Evolutionary conservation across 106 monocot species (phyloP).

Genomic region (Gastrodia elata): DNA sequence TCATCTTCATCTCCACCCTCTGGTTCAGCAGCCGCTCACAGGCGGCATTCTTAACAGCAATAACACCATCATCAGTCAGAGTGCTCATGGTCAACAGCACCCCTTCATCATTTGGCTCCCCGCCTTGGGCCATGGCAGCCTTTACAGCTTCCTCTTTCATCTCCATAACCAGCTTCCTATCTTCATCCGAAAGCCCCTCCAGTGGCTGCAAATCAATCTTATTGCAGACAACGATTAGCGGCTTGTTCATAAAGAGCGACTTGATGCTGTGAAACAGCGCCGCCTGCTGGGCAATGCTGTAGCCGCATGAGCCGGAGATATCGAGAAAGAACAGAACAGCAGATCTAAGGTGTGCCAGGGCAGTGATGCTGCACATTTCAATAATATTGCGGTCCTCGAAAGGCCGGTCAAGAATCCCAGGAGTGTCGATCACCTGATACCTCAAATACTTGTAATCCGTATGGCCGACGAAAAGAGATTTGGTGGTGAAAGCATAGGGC

Average conservation of each 20-base stretch:
- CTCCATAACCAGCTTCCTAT: slow-evolving; percentile 75
- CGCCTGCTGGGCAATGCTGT: slow-evolving; percentile 76
- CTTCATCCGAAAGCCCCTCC: slow-evolving; percentile 73
- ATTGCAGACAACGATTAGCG: slow-evolving; percentile 83
- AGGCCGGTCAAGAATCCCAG: slow-evolving; percentile 87
- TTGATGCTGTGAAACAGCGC: slow-evolving; percentile 93
- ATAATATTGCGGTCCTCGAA: slow-evolving; percentile 95
- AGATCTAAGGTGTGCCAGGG: slow-evolving; percentile 69
- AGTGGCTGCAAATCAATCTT: slow-evolving; percentile 92
- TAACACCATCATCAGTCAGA: slow-evolving; percentile 86
- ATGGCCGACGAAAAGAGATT: slow-evolving; percentile 92
- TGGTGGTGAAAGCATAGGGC: slow-evolving; percentile 96
- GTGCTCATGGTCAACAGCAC: slow-evolving; percentile 82
- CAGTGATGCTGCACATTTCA: slow-evolving; percentile 98
- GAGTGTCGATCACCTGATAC: slow-evolving; percentile 98
- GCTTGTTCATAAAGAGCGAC: slow-evolving; percentile 85
- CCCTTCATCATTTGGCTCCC: slow-evolving; percentile 50
- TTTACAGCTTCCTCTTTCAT: slow-evolving; percentile 86
- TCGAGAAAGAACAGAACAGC: slow-evolving; percentile 93
- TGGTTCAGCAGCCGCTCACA: slow-evolving; percentile 83
- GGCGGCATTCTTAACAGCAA: slow-evolving; percentile 84
- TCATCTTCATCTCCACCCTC: slow-evolving; percentile 86
- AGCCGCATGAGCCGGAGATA: slow-evolving; percentile 91
- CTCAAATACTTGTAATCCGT: slow-evolving; percentile 95
- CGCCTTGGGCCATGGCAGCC: slow-evolving; percentile 43